Percentiles rank a stretch among this genome's conserved stretches.
Evolutionary conservation across 2,329 filamentous ascomycete genomes (phyloP).

Genomic region (Lachnellula subtilissima): DNA sequence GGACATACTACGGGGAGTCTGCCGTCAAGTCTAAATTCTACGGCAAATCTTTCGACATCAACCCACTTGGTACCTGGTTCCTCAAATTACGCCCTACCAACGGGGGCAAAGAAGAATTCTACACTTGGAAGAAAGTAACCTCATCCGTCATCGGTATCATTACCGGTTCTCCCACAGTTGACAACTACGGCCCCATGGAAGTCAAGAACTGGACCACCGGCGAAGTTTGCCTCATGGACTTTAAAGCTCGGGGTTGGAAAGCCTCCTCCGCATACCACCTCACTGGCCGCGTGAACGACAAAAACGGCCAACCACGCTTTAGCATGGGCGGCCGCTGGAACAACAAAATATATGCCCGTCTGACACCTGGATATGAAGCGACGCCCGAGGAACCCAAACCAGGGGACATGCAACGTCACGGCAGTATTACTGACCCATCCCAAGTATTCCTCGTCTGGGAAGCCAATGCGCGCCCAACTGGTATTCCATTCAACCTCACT

Average conservation of each 20-base stretch:
- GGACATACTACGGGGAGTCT: conserved; percentile 97
- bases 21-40: conserved; percentile 96
- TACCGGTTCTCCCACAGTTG: conserved; percentile 91
- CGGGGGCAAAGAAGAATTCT: conserved; percentile 77
- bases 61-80: conserved; percentile 96
- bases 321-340: conserved; percentile 95
- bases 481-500: conserved; percentile 94
- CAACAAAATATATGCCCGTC: conserved; percentile 89
- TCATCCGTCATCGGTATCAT: conserved; percentile 98
- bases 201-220: conserved; percentile 97
- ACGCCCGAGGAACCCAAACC: conserved; percentile 53
- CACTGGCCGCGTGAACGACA: conserved; percentile 77
- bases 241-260: conserved; percentile 95
- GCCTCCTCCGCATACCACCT: conserved; percentile 87
- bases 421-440: conserved; percentile 58
- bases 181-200: conserved; percentile 96
- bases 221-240: conserved; percentile 82
- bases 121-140: conserved; percentile 98
- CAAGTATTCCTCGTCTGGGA: conserved; percentile 92
- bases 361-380: conserved; percentile 86
- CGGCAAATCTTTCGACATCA: conserved; percentile 95
- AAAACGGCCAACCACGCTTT: conserved; percentile 74
- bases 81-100: conserved; percentile 71
- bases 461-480: conserved; percentile 71
- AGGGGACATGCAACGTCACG: conserved; percentile 36